Base-by-base conservation (phyloP, 495 filamentous ascomycete species). In the Annulohypoxylon moriforme region DNA sequence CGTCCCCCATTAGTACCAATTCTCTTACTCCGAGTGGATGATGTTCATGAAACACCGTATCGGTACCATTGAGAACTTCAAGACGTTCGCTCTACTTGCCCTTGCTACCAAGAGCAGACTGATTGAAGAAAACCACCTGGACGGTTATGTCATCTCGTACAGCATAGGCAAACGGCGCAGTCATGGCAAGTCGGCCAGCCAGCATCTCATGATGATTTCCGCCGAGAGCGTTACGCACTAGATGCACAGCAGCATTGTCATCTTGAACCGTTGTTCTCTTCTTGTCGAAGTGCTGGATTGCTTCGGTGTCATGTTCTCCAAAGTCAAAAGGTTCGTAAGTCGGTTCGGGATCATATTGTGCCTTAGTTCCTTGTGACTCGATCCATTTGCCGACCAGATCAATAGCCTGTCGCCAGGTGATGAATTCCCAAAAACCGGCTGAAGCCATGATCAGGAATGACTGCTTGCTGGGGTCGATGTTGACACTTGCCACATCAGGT, bases 121-220 rank as follows among this genome's bases (percentile, higher is more conserved):
- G 42, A 9, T 52, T 52, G 24, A 52, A 52, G 47, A 52, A 52
- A n/a, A 52, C 47, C 47, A 52, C 47, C 14, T 52, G 47, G 3
- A 52, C 47, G n/a, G 47, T 52, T 3, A 52, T 29, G 24, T 52
- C 47, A 2, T 52, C 47, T 29, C 47, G 47, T 5, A 29, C 2
- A 16, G 2, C 11, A 11, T 14, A 11, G 47, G 24, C 0, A 6
- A 29, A 27, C 13, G 22, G 24, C 24, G 24, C 1, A 11, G 5
- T 25, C 20, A n/a, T 14, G 11, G 24, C 47, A 25, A 52, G 24
- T 52, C 24, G 9, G 4, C 47, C 47, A 0, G 22, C 47, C 14
- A 52, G 4, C 4, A 52, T 13, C 24, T 52, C 22, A 3, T 52
- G 47, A 29, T 52, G 22, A 13, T 52, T 52, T 4, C 47, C 47